Percentiles rank a stretch among this genome's conserved stretches.
Evolutionary conservation across 345 rosid species (phyloP).

Genomic region (Anastatica hierochuntica): DNA sequence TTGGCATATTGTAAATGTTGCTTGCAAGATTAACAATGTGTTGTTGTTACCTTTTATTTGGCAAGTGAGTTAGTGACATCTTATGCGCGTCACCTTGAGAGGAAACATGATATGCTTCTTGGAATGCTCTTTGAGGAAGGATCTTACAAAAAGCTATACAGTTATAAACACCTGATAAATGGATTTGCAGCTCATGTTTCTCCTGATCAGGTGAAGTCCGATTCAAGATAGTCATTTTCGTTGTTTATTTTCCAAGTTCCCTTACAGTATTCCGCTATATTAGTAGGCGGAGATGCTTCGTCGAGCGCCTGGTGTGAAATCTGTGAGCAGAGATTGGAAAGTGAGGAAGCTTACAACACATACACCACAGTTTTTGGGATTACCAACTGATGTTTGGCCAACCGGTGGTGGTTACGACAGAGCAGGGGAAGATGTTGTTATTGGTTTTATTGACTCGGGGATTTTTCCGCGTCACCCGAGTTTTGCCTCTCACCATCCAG

Average conservation of each 20-base stretch:
- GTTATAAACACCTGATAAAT: conserved; percentile 90
- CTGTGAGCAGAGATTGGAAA: conserved; percentile 94
- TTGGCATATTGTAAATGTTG: background rate
- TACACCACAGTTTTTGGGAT: conserved; percentile 93
- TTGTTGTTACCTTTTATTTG: background rate
- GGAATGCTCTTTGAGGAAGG: conserved; percentile 67
- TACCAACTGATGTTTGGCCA: conserved; percentile 98
- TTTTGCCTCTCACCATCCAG: conserved; percentile 55
- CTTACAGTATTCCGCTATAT: conserved; percentile 44
- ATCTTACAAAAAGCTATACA: conserved; percentile 78
- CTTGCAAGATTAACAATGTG: background rate
- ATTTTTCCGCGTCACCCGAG: conserved; percentile 90
- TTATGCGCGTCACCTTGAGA: conserved; percentile 78
- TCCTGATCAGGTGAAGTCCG: conserved; percentile 73
- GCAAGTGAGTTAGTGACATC: conserved; percentile 77
- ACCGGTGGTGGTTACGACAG: conserved; percentile 91
- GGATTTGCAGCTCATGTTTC: conserved; percentile 87
- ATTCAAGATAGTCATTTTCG: background rate
- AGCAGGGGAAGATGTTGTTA: conserved; percentile 94
- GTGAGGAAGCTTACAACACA: conserved; percentile 92
- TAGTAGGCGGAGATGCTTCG: conserved; percentile 88
- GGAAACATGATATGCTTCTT: conserved; percentile 88
- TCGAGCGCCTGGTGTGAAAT: conserved; percentile 67
- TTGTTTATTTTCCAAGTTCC: conserved; percentile 4
- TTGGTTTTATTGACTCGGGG: conserved; percentile 95